phyloP scores from a whole-genome alignment of 169 alveolate genomes.

The Plasmodium adleri region DNA sequence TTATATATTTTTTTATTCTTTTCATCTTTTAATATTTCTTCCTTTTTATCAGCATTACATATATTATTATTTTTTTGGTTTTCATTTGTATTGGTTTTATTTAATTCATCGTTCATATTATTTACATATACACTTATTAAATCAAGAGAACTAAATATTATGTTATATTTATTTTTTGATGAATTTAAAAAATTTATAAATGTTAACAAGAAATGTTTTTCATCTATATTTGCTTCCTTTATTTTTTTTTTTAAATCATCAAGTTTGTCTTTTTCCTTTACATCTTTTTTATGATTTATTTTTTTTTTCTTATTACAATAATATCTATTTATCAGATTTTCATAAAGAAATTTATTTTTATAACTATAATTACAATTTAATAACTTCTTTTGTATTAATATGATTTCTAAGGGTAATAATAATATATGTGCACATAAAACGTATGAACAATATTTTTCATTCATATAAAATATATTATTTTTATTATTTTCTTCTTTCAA shows the following conservation, averaged over 20 bases:
- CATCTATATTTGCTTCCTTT: constrained; percentile 21
- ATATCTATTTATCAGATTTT: constrained; percentile 19
- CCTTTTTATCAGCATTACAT: background rate
- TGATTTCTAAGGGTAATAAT: constrained; percentile 32
- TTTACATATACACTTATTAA: constrained; percentile 11
- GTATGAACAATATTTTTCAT: background rate
- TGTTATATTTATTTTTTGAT: background rate
- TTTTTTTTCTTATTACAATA: constrained; percentile 44
- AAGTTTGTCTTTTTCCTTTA: constrained; percentile 19
- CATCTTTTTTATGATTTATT: constrained; percentile 14
- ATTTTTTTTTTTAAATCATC: constrained; percentile 37
- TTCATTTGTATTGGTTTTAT: background rate
- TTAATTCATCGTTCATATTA: background rate
- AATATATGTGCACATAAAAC: constrained; percentile 15
- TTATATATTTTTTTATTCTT: too few relatives aligned
- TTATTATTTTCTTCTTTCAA: background rate
- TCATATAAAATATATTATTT: background rate
- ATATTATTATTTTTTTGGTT: too few relatives aligned
- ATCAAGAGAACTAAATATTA: background rate
- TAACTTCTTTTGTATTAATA: constrained; percentile 25
- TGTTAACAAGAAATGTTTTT: constrained; percentile 4
- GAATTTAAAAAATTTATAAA: constrained; percentile 12
- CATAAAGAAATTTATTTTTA: constrained; percentile 1
- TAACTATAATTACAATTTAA: constrained; percentile 4
- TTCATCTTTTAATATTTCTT: too few relatives aligned